Percentiles rank a stretch among this genome's conserved stretches.
Conservation (phyloP, 2,329 filamentous ascomycete species). For the Colletotrichum sojae region DNA sequence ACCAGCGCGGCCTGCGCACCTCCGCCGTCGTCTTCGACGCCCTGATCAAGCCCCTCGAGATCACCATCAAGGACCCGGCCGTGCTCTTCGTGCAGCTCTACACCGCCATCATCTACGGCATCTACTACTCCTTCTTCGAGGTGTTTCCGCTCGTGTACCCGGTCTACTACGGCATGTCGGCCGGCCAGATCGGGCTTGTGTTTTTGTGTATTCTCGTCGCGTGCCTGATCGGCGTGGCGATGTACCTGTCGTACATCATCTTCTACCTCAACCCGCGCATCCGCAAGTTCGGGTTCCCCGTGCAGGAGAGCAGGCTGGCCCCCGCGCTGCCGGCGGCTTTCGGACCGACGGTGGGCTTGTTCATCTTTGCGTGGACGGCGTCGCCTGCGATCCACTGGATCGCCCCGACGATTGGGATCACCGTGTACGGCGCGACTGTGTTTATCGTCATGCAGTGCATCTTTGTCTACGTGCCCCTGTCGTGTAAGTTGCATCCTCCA, state of each 20-base stretch:
- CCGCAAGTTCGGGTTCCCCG: constrained; percentile 61
- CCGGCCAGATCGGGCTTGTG: constrained; percentile 70
- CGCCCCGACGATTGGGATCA: constrained; percentile 70
- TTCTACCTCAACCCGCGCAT: constrained; percentile 67
- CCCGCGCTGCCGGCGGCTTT: constrained; percentile 68
- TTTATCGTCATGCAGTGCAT: constrained; percentile 73
- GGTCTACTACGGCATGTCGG: constrained; percentile 70
- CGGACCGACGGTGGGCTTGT: constrained; percentile 70
- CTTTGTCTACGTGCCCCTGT: constrained; percentile 71
- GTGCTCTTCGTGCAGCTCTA: constrained; percentile 75
- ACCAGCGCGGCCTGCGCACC: constrained; percentile 68
- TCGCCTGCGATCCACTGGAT: constrained; percentile 67
- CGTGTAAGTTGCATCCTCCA: background rate
- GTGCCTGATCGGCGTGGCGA: constrained; percentile 64
- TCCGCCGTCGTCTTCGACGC: constrained; percentile 65
- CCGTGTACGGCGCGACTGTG: constrained; percentile 64
- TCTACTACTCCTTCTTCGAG: constrained; percentile 75
- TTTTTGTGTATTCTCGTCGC: constrained; percentile 74
- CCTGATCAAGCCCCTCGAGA: constrained; percentile 72
- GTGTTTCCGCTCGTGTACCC: constrained; percentile 77
- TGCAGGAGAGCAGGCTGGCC: constrained; percentile 67
- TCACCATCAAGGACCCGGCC: constrained; percentile 73
- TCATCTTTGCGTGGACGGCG: constrained; percentile 73
- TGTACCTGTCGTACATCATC: constrained; percentile 67
- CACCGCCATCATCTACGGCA: constrained; percentile 72